phyloP scores from a whole-genome alignment of 352 stramenopile genomes.

The Blastocystis sp. region DNA sequence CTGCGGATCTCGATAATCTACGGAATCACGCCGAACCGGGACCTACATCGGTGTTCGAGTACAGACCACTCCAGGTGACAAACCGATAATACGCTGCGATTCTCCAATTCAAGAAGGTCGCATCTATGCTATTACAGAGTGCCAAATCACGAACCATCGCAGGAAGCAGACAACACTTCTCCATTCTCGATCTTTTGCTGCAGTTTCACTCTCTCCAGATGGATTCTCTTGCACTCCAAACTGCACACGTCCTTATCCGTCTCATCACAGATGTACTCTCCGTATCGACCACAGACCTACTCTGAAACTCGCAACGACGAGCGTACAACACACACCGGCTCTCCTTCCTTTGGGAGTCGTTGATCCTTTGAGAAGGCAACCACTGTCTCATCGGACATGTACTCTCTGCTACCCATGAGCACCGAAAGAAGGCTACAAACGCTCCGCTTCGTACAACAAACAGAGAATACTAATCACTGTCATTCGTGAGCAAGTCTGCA shows the following conservation, averaged over 20 bases:
- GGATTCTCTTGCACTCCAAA: conserved; percentile 79
- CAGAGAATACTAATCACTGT: not conserved
- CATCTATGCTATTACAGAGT: not conserved
- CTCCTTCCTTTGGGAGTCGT: conserved; percentile 28
- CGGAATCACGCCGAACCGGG: not conserved
- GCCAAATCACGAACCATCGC: conserved; percentile 14
- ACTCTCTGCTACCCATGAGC: not conserved
- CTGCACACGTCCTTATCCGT: conserved; percentile 86
- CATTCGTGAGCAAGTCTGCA: not conserved
- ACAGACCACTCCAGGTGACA: conserved; percentile 23
- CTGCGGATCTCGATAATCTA: conserved; percentile 59
- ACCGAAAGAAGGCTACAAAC: not conserved
- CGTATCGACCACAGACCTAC: conserved; percentile 81
- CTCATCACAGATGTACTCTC: conserved; percentile 83
- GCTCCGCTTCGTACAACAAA: not conserved
- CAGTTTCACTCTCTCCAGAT: not conserved
- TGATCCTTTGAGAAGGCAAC: conserved; percentile 62
- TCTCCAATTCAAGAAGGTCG: conserved; percentile 28
- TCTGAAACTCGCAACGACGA: not conserved
- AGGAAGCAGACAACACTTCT: not conserved
- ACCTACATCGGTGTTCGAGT: conserved; percentile 40
- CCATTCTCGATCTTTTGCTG: not conserved
- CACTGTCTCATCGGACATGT: conserved; percentile 62
- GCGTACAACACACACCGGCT: conserved; percentile 55
- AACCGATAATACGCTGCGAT: conserved; percentile 58